Evolutionary conservation across 1,284 basidiomycete species (phyloP), one percentile per base, ranked within the genome.

Genomic region (Cryptococcus sp.): DNA sequence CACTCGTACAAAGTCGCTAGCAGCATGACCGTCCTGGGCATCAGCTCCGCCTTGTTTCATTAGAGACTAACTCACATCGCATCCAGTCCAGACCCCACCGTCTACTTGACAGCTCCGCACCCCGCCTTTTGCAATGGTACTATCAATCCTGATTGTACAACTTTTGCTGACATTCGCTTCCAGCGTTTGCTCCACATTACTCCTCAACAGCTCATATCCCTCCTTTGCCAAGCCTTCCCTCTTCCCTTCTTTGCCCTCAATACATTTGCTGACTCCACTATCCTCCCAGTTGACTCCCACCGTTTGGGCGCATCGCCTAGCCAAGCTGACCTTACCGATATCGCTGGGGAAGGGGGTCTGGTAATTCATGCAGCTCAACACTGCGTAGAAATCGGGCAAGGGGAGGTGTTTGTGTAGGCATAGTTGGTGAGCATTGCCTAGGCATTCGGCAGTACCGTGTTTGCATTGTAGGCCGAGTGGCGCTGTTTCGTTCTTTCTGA

Each of bases 371-470:
- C 88, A 91, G 56, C 82, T 81, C 3, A 54, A 85, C 73, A 68
- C 85, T 85, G 57, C 80, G 74, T 86, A 88, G 87, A 85, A 87
- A 85, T 59, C 48, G 24, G 52, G 23, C 5, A 66, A 52, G 21
- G 55, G 46, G 43, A 63, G 54, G 52, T 64, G 60, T 19, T 53
- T 46, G 42, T 82, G 54, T 78, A 83, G 83, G 67, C 90, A 93
- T 22, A 93, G 79, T 67, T 92, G 84, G 58, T 92, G 86, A 16
- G 89, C 81, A 75, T 92, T 89, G 47, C 88, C 90, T 23, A 60
- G 39, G 52, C 88, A 91, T 74, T 93, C 90, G 44, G 80, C 73
- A 16, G 77, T 75, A 19, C 89, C 89, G 69, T 93, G 89, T 78
- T 80, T 81, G 75, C 90, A 92, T 22, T 77, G 81, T 19, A 87